These are phyloP conservation scores for Isatis tinctoria DNA, from an alignment of 345 rosid species.

Conservation along the genomic window DNA sequence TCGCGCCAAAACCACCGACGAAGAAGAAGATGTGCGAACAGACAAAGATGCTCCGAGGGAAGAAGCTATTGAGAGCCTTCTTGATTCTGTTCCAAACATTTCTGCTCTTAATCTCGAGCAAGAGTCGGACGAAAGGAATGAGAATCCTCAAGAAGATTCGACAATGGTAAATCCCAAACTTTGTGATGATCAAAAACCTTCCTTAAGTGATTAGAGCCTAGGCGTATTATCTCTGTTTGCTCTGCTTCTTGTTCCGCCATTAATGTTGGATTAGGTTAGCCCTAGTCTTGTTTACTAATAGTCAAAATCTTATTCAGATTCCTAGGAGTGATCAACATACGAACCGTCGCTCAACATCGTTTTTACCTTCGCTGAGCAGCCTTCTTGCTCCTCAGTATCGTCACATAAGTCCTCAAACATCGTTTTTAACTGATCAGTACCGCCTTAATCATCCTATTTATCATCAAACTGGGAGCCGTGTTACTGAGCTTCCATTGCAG, in stretches of 20 bases:
- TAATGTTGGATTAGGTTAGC: background rate
- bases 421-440: too few relatives aligned
- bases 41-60: background rate
- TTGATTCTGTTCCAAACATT: background rate
- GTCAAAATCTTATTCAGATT: background rate
- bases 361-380: too few relatives aligned
- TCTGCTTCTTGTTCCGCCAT: background rate
- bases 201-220: background rate
- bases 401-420: too few relatives aligned
- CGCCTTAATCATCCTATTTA: too few relatives aligned
- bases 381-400: background rate
- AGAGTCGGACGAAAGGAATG: background rate
- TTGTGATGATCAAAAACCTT: background rate
- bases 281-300: background rate
- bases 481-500: background rate
- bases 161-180: background rate
- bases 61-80: background rate
- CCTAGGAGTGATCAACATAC: background rate
- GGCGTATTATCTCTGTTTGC: background rate
- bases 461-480: too few relatives aligned
- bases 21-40: background rate
- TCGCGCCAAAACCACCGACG: conserved; percentile 20
- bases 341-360: background rate
- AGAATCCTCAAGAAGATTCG: background rate
- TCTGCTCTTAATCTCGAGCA: background rate